Conservation (phyloP, 768 basidiomycete species). For the Tylopilus felleus region DNA sequence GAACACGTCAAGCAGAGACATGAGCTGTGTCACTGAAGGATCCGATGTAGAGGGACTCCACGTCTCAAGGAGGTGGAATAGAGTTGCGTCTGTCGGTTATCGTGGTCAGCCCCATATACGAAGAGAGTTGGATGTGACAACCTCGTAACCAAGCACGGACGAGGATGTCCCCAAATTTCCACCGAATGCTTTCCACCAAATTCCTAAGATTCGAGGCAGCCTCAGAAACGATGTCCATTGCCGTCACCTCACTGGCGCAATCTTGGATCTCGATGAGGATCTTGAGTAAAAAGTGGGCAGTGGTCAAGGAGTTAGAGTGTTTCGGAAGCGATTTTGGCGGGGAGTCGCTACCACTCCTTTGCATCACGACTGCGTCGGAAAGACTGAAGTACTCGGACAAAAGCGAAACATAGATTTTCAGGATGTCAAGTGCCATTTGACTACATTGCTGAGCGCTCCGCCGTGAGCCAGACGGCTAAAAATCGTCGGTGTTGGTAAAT, state of each 20-base stretch:
- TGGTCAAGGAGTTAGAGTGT: conserved; percentile 79
- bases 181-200: conserved; percentile 76
- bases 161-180: conserved; percentile 85
- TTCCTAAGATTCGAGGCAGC: conserved; percentile 62
- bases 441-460: conserved; percentile 82
- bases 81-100: conserved; percentile 63
- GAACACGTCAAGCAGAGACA: conserved; percentile 75
- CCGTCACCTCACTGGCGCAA: conserved; percentile 73
- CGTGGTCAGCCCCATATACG: conserved; percentile 2
- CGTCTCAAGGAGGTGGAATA: conserved; percentile 83
- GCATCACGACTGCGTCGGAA: conserved; percentile 72
- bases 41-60: conserved; percentile 69
- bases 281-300: conserved; percentile 74
- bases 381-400: conserved; percentile 84
- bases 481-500: conserved; percentile 3
- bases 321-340: conserved; percentile 60
- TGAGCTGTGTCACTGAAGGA: conserved; percentile 67
- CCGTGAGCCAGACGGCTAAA: conserved; percentile 46
- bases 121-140: conserved; percentile 30
- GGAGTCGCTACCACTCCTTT: conserved; percentile 38
- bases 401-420: conserved; percentile 80
- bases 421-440: conserved; percentile 84
- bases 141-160: conserved; percentile 81
- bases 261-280: conserved; percentile 86
- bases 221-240: conserved; percentile 80